phyloP scores from a whole-genome alignment of 2,329 filamentous ascomycete genomes.

The Alternaria panax region DNA sequence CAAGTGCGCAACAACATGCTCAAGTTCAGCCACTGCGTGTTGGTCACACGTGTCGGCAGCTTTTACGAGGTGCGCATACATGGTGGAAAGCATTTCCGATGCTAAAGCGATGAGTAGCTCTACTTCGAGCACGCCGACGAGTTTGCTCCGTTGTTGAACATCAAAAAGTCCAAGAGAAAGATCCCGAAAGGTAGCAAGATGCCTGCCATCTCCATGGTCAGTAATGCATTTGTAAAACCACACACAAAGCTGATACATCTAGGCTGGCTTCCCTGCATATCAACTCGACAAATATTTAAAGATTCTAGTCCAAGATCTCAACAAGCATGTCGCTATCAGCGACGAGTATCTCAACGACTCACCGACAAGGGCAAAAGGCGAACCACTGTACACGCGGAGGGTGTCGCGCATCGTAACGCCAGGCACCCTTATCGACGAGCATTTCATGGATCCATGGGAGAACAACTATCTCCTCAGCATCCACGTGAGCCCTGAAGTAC shows the following conservation, averaged over 20 bases:
- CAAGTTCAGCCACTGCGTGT: conserved; percentile 87
- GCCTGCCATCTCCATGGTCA: conserved; percentile 80
- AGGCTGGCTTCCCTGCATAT: conserved; percentile 92
- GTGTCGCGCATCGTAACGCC: conserved; percentile 91
- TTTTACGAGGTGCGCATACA: conserved; percentile 77
- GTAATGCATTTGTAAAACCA: conserved; percentile 6
- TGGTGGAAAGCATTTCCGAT: background rate
- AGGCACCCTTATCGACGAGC: conserved; percentile 95
- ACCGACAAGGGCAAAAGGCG: conserved; percentile 75
- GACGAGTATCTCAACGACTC: conserved; percentile 86
- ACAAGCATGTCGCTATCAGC: conserved; percentile 89
- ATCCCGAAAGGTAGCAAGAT: conserved; percentile 64
- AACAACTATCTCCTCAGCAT: conserved; percentile 93
- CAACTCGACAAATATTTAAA: conserved; percentile 94
- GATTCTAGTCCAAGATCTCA: conserved; percentile 87
- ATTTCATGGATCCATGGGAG: conserved; percentile 91
- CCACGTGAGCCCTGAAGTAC: conserved; percentile 60
- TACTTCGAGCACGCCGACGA: conserved; percentile 97
- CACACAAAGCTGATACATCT: conserved; percentile 20
- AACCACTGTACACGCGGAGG: conserved; percentile 81
- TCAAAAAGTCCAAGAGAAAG: conserved; percentile 85
- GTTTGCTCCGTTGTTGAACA: conserved; percentile 81
- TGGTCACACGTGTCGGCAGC: conserved; percentile 89
- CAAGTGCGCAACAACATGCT: conserved; percentile 90
- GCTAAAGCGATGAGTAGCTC: conserved; percentile 55